phyloP scores from a whole-genome alignment of 495 filamentous ascomycete genomes.

The Tricharina praecox region DNA sequence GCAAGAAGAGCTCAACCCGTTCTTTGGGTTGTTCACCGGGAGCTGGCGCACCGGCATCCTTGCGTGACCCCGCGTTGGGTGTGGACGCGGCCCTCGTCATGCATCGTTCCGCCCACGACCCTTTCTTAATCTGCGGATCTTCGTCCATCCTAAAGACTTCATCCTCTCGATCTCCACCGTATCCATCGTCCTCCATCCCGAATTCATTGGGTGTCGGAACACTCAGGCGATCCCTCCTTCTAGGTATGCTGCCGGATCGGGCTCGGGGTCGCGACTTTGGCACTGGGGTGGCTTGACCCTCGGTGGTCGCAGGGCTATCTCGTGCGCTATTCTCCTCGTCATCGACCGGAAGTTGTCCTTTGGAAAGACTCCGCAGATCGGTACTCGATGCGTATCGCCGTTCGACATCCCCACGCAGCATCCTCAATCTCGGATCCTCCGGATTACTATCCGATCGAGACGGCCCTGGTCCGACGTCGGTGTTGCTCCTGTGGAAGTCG shows the following conservation, averaged over 20 bases:
- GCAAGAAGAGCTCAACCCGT: conserved; percentile 76
- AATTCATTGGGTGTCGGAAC: background rate
- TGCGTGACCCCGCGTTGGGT: conserved; percentile 9
- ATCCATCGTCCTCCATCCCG: conserved; percentile 46
- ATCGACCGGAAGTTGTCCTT: conserved; percentile 1
- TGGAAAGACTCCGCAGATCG: conserved; percentile 16
- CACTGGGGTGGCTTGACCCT: background rate
- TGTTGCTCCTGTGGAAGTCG: conserved; percentile 16
- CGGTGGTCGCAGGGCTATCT: background rate
- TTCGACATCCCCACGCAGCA: conserved; percentile 18
- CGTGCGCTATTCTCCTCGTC: background rate
- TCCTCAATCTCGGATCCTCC: conserved; percentile 16
- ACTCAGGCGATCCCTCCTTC: background rate
- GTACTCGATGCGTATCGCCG: conserved; percentile 19
- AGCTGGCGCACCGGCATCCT: no score
- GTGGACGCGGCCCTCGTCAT: conserved; percentile 16
- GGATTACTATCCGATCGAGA: conserved; percentile 9
- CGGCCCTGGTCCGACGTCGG: conserved; percentile 11
- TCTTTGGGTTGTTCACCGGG: conserved; percentile 69
- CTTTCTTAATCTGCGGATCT: conserved; percentile 14
- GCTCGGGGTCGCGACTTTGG: background rate
- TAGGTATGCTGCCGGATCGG: background rate
- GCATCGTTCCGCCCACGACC: conserved; percentile 22
- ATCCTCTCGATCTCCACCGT: conserved; percentile 61
- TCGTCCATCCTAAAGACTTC: conserved; percentile 58